Percentiles rank a stretch among this genome's conserved stretches.
phyloP scores from a whole-genome alignment of 2,329 filamentous ascomycete genomes.

The Colletotrichum camelliae region DNA sequence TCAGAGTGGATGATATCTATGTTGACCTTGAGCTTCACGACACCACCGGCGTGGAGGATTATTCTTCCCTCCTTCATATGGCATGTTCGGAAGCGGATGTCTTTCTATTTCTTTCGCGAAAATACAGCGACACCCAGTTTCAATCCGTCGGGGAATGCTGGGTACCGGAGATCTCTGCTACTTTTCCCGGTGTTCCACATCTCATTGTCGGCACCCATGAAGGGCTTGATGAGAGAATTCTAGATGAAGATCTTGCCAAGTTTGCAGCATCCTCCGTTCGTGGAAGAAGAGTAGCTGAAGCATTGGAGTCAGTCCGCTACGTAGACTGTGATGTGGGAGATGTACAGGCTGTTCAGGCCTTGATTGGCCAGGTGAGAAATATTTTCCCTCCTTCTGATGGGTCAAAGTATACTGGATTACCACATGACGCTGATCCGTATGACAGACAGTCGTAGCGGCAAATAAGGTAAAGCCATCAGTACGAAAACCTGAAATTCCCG shows the following conservation, averaged over 20 bases:
- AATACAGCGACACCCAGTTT: background rate
- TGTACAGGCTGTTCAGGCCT: background rate
- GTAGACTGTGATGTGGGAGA: background rate
- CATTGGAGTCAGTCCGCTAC: background rate
- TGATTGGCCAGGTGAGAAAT: background rate
- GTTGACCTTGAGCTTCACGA: background rate
- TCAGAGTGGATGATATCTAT: background rate
- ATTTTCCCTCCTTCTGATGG: background rate
- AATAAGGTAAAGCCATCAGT: background rate
- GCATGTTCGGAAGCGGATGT: background rate
- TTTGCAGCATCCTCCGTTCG: background rate
- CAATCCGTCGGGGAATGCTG: background rate
- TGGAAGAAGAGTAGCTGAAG: background rate
- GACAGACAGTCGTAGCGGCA: background rate
- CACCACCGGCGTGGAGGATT: background rate
- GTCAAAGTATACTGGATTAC: background rate
- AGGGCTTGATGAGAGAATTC: background rate
- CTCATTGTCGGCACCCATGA: background rate
- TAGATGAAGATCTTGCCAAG: background rate
- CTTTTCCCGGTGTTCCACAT: no score
- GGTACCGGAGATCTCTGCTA: background rate
- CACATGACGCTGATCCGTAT: fast-evolving
- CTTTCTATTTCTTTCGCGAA: background rate
- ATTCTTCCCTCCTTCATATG: background rate
- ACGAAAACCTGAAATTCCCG: background rate